Percentiles rank a stretch among this genome's conserved stretches.
phyloP scores from a whole-genome alignment of 2,329 filamentous ascomycete genomes.

The Pseudofabraea citricarpa region DNA sequence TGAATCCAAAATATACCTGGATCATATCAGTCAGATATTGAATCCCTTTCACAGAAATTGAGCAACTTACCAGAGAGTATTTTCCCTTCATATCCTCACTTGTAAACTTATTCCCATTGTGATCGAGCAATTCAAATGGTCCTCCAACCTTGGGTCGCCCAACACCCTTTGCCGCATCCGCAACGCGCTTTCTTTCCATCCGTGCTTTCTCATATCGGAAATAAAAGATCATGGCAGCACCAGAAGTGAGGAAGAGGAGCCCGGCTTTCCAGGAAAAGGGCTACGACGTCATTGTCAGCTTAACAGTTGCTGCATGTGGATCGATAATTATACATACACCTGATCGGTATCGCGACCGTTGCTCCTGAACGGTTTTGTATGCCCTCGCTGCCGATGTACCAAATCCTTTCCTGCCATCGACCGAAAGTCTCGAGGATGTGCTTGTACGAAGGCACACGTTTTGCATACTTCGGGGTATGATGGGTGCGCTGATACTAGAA shows the following conservation, averaged over 20 bases:
- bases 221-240: constrained; percentile 76
- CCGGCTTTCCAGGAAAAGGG: constrained; percentile 95
- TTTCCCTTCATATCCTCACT: constrained; percentile 80
- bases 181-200: constrained; percentile 82
- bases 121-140: constrained; percentile 74
- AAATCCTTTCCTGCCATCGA: constrained; percentile 8
- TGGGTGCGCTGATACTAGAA: constrained; percentile 3
- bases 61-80: constrained; percentile 65
- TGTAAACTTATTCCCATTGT: constrained; percentile 73
- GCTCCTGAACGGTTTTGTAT: constrained; percentile 29
- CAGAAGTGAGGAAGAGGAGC: constrained; percentile 75
- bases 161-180: constrained; percentile 88
- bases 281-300: constrained; percentile 34
- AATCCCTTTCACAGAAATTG: background rate
- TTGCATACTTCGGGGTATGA: background rate
- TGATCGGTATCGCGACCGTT: constrained; percentile 23
- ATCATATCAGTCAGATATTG: background rate
- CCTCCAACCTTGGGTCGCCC: constrained; percentile 92
- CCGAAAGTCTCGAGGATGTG: background rate
- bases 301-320: background rate
- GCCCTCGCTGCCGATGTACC: constrained; percentile 8
- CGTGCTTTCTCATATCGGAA: constrained; percentile 91
- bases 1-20: constrained; percentile 97
- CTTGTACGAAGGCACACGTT: constrained; percentile 4
- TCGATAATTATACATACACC: constrained; percentile 18